Percentiles rank a stretch among this genome's conserved stretches.
Evolutionary conservation across 2,329 filamentous ascomycete species (phyloP).

Genomic region (Blastomyces percursus): DNA sequence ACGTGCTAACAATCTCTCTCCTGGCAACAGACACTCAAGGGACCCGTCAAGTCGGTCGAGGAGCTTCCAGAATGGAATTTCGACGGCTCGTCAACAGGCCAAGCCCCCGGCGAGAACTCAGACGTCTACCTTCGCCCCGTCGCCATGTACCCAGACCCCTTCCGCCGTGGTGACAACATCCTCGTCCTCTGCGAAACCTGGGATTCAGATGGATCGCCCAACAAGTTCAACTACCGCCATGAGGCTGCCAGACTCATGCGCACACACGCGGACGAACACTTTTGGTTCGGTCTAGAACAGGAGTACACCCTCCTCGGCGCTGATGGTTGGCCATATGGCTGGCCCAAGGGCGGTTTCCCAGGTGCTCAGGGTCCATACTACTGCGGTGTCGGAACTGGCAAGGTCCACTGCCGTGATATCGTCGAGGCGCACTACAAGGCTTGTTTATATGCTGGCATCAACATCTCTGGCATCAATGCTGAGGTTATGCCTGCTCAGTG

Average conservation of each 20-base stretch:
- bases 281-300: constrained; percentile 97
- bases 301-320: constrained; percentile 91
- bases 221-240: constrained; percentile 97
- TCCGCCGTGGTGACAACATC: constrained; percentile 82
- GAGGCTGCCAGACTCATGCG: constrained; percentile 86
- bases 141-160: constrained; percentile 82
- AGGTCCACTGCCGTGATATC: constrained; percentile 96
- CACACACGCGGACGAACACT: constrained; percentile 66
- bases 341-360: constrained; percentile 78
- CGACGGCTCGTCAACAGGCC: constrained; percentile 80
- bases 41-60: constrained; percentile 46
- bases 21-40: constrained; percentile 48
- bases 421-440: constrained; percentile 91
- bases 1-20: constrained; percentile 9
- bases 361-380: constrained; percentile 92
- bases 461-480: constrained; percentile 97
- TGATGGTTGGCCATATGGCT: constrained; percentile 82
- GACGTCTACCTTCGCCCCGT: constrained; percentile 93
- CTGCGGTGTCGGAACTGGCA: constrained; percentile 94
- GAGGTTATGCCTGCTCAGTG: constrained; percentile 98
- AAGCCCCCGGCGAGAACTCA: constrained; percentile 90
- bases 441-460: constrained; percentile 76
- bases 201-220: constrained; percentile 86
- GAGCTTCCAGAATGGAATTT: constrained; percentile 73
- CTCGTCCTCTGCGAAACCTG: constrained; percentile 91